These are phyloP conservation scores for Sporobolus alterniflorus DNA, from an alignment of 202 grass and related monocot species.

Conservation along the genomic window DNA sequence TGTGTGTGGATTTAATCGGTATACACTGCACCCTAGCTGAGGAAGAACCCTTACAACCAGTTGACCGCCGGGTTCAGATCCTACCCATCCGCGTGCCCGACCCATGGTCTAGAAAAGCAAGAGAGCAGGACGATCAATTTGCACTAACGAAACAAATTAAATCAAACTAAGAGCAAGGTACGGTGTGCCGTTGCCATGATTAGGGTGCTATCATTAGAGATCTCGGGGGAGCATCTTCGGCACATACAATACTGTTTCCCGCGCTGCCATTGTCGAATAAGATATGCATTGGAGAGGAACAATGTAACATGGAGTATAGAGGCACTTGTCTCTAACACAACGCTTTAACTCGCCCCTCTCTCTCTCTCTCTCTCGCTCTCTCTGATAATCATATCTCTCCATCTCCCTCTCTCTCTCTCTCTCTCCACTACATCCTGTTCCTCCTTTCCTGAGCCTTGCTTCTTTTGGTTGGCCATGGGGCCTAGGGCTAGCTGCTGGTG, in stretches of 20 bases:
- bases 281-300: conserved; percentile 53
- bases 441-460: conserved; percentile 45
- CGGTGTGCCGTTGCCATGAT: conserved; percentile 44
- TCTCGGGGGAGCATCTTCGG: conserved; percentile 54
- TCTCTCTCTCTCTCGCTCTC: not conserved
- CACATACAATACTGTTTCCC: conserved; percentile 23
- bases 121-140: not conserved
- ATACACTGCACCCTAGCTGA: too few relatives aligned
- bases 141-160: not conserved
- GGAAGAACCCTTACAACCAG: not conserved
- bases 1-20: too few relatives aligned
- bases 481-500: conserved; percentile 14
- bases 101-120: not conserved
- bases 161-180: not conserved
- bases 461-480: conserved; percentile 39
- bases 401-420: conserved; percentile 41
- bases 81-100: not conserved
- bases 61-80: not conserved
- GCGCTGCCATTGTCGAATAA: conserved; percentile 27
- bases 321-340: conserved; percentile 15
- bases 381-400: not conserved
- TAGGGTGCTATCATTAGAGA: conserved; percentile 64
- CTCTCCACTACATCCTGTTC: conserved; percentile 38
- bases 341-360: not conserved
- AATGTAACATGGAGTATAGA: conserved; percentile 52